Percentiles rank a stretch among this genome's conserved stretches.
These are phyloP conservation scores for Mucor mucedo DNA, from an alignment of 371 early-diverging fungal genomes.

Conservation along the genomic window DNA sequence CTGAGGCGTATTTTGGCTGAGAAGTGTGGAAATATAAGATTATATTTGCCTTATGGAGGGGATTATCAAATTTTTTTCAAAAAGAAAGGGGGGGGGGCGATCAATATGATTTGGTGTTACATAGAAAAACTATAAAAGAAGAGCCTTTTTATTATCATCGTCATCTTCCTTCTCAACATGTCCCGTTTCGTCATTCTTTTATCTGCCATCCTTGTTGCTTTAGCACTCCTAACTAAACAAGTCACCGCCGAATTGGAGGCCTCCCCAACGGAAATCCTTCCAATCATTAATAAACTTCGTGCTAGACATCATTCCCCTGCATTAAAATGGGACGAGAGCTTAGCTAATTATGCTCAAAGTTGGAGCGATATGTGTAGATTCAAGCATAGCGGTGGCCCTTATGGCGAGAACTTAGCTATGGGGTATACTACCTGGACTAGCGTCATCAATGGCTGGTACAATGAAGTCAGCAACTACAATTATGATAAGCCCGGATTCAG, in stretches of 20 bases:
- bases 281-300: conserved; percentile 52
- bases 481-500: conserved; percentile 42
- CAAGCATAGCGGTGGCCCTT: conserved; percentile 39
- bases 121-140: too few species aligned
- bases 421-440: conserved; percentile 34
- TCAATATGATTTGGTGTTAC: too few species aligned
- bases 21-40: too few species aligned
- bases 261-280: conserved; percentile 26
- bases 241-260: conserved; percentile 3
- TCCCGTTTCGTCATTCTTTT: conserved; percentile 3
- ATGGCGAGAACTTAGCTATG: conserved; percentile 50
- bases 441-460: conserved; percentile 46
- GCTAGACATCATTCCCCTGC: conserved; percentile 47
- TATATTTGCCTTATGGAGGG: too few species aligned
- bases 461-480: conserved; percentile 42
- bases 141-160: too few species aligned
- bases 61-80: too few species aligned
- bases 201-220: conserved; percentile 3
- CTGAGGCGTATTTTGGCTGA: too few species aligned
- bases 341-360: conserved; percentile 52
- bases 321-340: conserved; percentile 48
- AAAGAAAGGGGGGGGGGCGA: too few species aligned
- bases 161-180: not conserved
- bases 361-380: conserved; percentile 52
- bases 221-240: conserved; percentile 10